Evolutionary conservation across 805 yeast species (phyloP), one percentile per base, ranked within the genome.

Genomic region (Candida khao-thaluensis): DNA sequence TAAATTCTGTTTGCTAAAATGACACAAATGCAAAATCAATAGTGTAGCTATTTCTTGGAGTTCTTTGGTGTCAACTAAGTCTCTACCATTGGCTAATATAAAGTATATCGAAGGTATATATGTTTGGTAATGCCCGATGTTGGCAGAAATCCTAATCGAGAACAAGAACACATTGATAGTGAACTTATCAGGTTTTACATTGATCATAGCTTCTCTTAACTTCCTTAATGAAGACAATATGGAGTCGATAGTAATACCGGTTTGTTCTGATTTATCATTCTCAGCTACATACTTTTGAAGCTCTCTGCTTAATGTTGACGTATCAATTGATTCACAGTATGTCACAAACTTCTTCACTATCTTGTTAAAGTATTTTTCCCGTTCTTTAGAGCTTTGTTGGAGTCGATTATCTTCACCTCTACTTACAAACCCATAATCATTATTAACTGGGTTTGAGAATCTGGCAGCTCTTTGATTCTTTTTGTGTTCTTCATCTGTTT

Each of bases 331-430:
- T 26, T 42, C 35, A 57, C 75, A 61, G 53, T 66, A 53, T 35
- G 56, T 28, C 21, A 48, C 39, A 42, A 58, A 57, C 14, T 62
- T 53, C 9, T 39, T 31, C 20, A 67, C 52, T 2, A 79, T 69
- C 25, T 56, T 46, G 2, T 54, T 48, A 48, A 73, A 74, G 37
- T 66, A 69, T 20, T 54, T 55, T 5, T 48, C 51, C 47, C 85
- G 60, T 7, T 71, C 74, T 4, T 40, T 36, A 3, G 62, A 63
- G 48, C 73, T 72, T 3, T 57, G 50, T 48, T 72, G 79, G 29
- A 82, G 61, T 27, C 74, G 53, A 37, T 52, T 53, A 40, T 74
- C 80, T 30, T 74, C 81, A 1, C 86, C 85, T 41, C 87, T 60
- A 45, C 86, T 81, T 6, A 80, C 56, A 35, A 77, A 60, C 0